Evolutionary conservation across 345 rosid species (phyloP).

Genomic region (Pseudoturritis turrita): DNA sequence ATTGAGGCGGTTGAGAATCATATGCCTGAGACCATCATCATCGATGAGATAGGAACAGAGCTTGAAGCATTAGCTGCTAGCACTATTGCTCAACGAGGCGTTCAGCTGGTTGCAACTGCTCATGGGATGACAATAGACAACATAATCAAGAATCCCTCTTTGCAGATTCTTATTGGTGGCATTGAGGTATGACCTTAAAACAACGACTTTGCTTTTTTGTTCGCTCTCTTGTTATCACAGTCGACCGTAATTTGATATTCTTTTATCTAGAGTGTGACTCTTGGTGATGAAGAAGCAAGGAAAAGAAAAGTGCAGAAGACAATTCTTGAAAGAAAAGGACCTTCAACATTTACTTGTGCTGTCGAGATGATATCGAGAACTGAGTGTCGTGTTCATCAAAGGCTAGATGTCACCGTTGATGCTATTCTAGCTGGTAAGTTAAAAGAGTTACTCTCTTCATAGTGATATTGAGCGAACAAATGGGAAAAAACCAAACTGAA

Average conservation of each 20-base stretch:
- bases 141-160: constrained; percentile 86
- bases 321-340: constrained; percentile 91
- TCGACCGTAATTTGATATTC: not conserved
- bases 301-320: constrained; percentile 95
- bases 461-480: not conserved
- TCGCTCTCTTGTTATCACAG: not conserved
- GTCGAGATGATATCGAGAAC: constrained; percentile 85
- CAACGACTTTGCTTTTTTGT: not conserved
- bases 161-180: constrained; percentile 89
- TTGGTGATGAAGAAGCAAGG: constrained; percentile 91
- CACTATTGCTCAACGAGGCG: constrained; percentile 97
- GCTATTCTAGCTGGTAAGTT: constrained; percentile 74
- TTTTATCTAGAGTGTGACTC: constrained; percentile 75
- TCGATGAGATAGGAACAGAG: constrained; percentile 96
- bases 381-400: constrained; percentile 79
- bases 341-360: constrained; percentile 81
- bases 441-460: not conserved
- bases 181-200: constrained; percentile 57
- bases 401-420: constrained; percentile 83
- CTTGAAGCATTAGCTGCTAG: constrained; percentile 97
- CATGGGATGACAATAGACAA: constrained; percentile 93
- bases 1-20: constrained; percentile 99
- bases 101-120: constrained; percentile 94
- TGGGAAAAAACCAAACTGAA: not conserved
- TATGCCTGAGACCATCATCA: constrained; percentile 91